Percentiles rank a stretch among this genome's conserved stretches.
phyloP scores from a whole-genome alignment of 164 flowering plant species.

The Vitis vinifera region ASM3070453v1 NC_081818.1:28757501-28758000 shows the following conservation, averaged over 20 bases:
- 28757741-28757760: slow-evolving; percentile 54
- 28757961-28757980: not conserved
- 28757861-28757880: slow-evolving; percentile 45
- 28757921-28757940: slow-evolving; percentile 49
- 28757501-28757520: slow-evolving; percentile 49
- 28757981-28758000: not conserved
- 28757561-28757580: not conserved
- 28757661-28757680: slow-evolving; percentile 42
- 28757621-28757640: slow-evolving; percentile 20
- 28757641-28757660: slow-evolving; percentile 46
- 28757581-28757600: not conserved
- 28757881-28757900: slow-evolving; percentile 46
- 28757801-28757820: slow-evolving; percentile 54
- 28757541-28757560: slow-evolving; percentile 46
- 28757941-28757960: slow-evolving; percentile 34
- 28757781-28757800: slow-evolving; percentile 51
- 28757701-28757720: slow-evolving; percentile 60
- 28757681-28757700: slow-evolving; percentile 54
- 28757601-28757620: not conserved
- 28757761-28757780: slow-evolving; percentile 56
- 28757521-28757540: slow-evolving; percentile 28
- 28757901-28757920: slow-evolving; percentile 35
- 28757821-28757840: slow-evolving; percentile 35
- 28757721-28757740: slow-evolving; percentile 43
- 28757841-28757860: slow-evolving; percentile 46